Evolutionary conservation across 129 eudicot species (phyloP).

Genomic region (Smallanthus sonchifolius): DNA sequence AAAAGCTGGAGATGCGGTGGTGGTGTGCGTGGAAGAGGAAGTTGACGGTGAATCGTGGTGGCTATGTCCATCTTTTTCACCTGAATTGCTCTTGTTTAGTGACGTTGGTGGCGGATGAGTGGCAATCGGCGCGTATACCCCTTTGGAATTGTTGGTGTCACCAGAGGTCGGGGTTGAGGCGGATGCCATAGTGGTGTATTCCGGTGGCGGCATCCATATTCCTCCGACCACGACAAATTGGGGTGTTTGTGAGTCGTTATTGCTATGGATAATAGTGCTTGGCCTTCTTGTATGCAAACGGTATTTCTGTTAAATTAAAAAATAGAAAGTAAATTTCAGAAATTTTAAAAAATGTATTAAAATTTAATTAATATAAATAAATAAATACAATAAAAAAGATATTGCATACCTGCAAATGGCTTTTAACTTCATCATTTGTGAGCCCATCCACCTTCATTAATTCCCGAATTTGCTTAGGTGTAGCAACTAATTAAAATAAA

Average conservation of each 20-base stretch:
- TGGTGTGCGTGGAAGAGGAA: conserved; percentile 72
- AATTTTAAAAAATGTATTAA: neutral
- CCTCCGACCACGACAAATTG: conserved; percentile 98
- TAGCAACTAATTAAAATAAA: conserved; percentile 56
- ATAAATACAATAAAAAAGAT: neutral
- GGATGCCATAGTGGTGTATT: conserved; percentile 40
- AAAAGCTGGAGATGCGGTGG: conserved; percentile 49
- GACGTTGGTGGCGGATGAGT: conserved; percentile 35
- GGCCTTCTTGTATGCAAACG: conserved; percentile 91
- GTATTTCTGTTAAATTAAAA: conserved; percentile 56
- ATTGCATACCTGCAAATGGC: conserved; percentile 89
- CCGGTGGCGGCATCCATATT: conserved; percentile 96
- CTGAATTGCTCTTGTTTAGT: conserved; percentile 32
- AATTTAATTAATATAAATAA: neutral
- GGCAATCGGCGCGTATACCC: conserved; percentile 65
- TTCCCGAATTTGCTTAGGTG: conserved; percentile 99
- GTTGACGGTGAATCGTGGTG: conserved; percentile 50
- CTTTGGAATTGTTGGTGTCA: conserved; percentile 42
- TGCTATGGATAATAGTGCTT: conserved; percentile 48
- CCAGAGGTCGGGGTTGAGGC: conserved; percentile 35
- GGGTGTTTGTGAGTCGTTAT: conserved; percentile 57
- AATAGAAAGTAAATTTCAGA: neutral
- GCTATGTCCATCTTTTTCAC: conserved; percentile 30
- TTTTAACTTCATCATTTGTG: conserved; percentile 97
- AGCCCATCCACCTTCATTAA: conserved; percentile 99